phyloP scores from a whole-genome alignment of 2,329 filamentous ascomycete species.

The Neophaeococcomyces mojaviensis region DNA sequence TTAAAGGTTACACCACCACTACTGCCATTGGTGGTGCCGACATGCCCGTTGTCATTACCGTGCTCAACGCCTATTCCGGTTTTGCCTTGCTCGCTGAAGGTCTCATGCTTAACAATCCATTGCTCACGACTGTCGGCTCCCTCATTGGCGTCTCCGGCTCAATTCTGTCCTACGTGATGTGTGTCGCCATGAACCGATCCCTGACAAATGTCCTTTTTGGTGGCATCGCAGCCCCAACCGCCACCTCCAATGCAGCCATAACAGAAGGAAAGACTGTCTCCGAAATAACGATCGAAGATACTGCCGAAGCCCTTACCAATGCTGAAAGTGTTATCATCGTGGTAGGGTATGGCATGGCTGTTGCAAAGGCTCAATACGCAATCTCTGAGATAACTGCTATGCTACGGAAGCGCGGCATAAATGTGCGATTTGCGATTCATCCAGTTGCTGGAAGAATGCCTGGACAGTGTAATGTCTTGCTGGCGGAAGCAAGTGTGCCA shows the following conservation, averaged over 20 bases:
- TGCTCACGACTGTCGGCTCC: slow-evolving; percentile 77
- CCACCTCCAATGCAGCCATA: slow-evolving; percentile 51
- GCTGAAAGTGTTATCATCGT: slow-evolving; percentile 81
- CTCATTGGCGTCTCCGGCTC: slow-evolving; percentile 84
- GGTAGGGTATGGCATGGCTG: slow-evolving; percentile 89
- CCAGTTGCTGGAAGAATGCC: slow-evolving; percentile 89
- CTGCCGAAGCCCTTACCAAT: slow-evolving; percentile 65
- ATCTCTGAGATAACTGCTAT: slow-evolving; percentile 72
- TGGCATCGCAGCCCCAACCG: slow-evolving; percentile 60
- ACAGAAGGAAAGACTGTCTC: slow-evolving; percentile 68
- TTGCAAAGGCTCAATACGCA: slow-evolving; percentile 87
- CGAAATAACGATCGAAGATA: slow-evolving; percentile 71
- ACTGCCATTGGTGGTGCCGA: slow-evolving; percentile 86
- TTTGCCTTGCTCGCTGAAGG: slow-evolving; percentile 87
- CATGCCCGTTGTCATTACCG: slow-evolving; percentile 87
- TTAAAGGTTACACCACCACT: slow-evolving; percentile 82
- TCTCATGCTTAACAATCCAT: slow-evolving; percentile 81
- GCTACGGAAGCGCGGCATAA: slow-evolving; percentile 67
- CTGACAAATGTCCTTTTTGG: slow-evolving; percentile 86
- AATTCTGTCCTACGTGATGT: slow-evolving; percentile 81
- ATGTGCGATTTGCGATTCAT: slow-evolving; percentile 82
- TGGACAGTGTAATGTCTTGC: slow-evolving; percentile 82
- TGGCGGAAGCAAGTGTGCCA: slow-evolving; percentile 79
- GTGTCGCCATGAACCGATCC: slow-evolving; percentile 84
- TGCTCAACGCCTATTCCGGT: slow-evolving; percentile 83